Conservation (phyloP, 2,329 filamentous ascomycete genomes). For the Alternaria dauci region DNA sequence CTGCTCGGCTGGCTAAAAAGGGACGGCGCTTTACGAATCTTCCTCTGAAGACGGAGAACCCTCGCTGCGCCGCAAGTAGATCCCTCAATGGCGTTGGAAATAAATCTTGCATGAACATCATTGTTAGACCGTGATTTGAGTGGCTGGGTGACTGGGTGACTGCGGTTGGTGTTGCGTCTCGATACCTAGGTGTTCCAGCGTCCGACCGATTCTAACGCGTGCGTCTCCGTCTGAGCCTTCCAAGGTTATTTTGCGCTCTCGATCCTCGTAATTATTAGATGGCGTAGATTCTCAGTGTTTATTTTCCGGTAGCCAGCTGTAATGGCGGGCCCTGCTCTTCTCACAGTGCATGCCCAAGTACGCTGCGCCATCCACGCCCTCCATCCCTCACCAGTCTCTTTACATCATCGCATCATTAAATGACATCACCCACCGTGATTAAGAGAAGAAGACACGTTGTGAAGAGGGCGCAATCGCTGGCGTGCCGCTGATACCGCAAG, state of each 20-base stretch:
- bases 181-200: not conserved
- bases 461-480: not conserved
- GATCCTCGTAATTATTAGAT: not conserved
- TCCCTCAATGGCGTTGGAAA: not conserved
- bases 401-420: not conserved
- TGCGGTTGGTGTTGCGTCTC: not conserved
- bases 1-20: not conserved
- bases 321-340: not conserved
- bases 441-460: not conserved
- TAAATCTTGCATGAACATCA: not conserved
- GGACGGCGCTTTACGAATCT: not conserved
- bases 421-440: not conserved
- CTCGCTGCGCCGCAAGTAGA: not conserved
- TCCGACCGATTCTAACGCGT: too few relatives aligned
- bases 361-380: not conserved
- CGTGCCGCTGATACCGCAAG: not conserved
- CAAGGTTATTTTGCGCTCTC: not conserved
- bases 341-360: not conserved
- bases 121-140: not conserved
- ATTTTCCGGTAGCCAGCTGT: not conserved
- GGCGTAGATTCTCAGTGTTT: not conserved
- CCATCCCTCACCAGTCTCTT: not conserved
- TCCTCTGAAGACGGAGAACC: not conserved
- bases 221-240: not conserved
- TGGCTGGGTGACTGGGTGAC: not conserved